Evolutionary conservation across 352 stramenopile species (phyloP), one percentile per base, ranked within the genome.

Genomic region (Phytopythium cucurbitacearum): DNA sequence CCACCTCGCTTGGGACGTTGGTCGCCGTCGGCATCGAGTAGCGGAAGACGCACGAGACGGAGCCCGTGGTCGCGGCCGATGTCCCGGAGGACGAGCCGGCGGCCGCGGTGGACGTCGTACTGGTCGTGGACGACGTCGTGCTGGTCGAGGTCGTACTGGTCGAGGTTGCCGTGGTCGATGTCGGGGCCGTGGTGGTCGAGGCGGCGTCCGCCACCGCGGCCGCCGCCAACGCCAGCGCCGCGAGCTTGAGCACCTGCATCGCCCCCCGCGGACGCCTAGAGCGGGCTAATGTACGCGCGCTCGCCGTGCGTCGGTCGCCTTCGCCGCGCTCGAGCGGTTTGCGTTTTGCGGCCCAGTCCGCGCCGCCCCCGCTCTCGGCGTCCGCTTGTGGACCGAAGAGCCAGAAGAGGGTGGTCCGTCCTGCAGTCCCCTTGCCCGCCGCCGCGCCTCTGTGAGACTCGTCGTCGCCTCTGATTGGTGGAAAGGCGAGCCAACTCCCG

Each of bases 1-100:
- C 50, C 42, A 81, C 55, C 35, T 66, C 56, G 38, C 57, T 69
- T 0, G 64, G 59, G 7, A 80, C n/a, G 53, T 81, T 83, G 7
- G 60, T 76, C 4, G 63, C 67, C 4, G 73, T 85, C 9, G 73
- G 66, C 71, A 85, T 76, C 35, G 71, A 67, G 48, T 82, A 85
- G 12, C 69, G 68, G 53, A 85, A 85, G 1, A 70, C 56, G 48
- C 73, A 84, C 38, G 73, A 71, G n/a, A 78, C 68, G 4, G 62
- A 51, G 3, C 38, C 51, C 10, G 62, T 42, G 0, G 59, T 56
- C 12, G 43, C 55, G 32, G 43, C 36, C 10, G 59, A 51, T 47
- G 64, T 62, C 32, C 37, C 48, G 35, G 56, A 53, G 39, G 48
- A 44, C 9, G 53, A 65, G n/a, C 45, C 39, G 46, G 37, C 8